Evolutionary conservation across 257 asterid species (phyloP).

Genomic region (Capsicum rhomboideum): DNA sequence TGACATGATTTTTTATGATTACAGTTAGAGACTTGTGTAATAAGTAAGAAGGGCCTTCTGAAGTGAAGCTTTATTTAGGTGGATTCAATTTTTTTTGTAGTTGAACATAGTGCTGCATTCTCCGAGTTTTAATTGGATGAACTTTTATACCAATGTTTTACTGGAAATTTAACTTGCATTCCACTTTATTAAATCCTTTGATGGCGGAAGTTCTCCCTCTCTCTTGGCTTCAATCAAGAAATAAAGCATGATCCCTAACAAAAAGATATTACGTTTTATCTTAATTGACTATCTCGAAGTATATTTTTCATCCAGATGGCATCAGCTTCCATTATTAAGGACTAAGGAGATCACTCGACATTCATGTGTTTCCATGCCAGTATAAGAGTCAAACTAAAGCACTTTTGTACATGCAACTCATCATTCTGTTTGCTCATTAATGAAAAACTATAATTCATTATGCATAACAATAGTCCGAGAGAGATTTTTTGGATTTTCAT

Average conservation of each 20-base stretch:
- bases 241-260: neutral
- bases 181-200: neutral
- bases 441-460: neutral
- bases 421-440: neutral
- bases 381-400: neutral
- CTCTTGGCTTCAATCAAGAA: neutral
- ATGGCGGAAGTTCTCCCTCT: neutral
- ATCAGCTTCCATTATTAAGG: neutral
- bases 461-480: neutral
- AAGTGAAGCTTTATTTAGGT: neutral
- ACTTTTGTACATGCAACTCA: neutral
- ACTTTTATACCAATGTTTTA: neutral
- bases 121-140: neutral
- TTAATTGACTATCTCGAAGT: neutral
- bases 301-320: neutral
- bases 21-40: neutral
- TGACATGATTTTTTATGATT: neutral
- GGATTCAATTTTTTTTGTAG: neutral
- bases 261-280: neutral
- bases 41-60: neutral
- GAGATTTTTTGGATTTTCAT: neutral
- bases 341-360: neutral
- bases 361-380: neutral
- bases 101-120: neutral
- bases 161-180: neutral